Evolutionary conservation across 2,329 filamentous ascomycete species (phyloP).

Genomic region (Venturia carpophila): DNA sequence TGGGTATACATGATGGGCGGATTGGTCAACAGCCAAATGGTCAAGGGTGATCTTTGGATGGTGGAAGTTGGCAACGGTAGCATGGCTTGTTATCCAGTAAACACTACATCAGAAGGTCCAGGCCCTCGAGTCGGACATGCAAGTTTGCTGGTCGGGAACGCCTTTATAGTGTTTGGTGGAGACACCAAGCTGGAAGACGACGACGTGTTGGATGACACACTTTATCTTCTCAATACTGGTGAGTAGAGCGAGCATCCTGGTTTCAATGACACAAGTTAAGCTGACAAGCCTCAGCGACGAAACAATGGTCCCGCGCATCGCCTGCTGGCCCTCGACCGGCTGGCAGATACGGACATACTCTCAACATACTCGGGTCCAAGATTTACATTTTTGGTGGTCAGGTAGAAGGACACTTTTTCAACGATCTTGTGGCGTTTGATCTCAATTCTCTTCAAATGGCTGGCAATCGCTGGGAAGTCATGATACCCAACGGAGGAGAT

Average conservation of each 20-base stretch:
- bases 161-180: constrained; percentile 97
- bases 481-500: constrained; percentile 68
- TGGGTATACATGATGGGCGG: constrained; percentile 98
- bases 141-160: constrained; percentile 90
- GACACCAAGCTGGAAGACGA: constrained; percentile 95
- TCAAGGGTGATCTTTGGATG: constrained; percentile 97
- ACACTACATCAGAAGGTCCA: constrained; percentile 87
- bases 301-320: constrained; percentile 93
- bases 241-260: constrained; percentile 36
- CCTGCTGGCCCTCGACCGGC: constrained; percentile 79
- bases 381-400: constrained; percentile 97
- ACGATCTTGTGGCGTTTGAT: constrained; percentile 91
- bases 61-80: constrained; percentile 77
- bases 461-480: constrained; percentile 86
- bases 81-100: constrained; percentile 84
- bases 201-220: constrained; percentile 85
- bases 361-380: constrained; percentile 94
- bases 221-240: constrained; percentile 98
- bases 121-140: constrained; percentile 91
- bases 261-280: constrained; percentile 10
- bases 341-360: constrained; percentile 88
- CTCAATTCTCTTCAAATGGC: constrained; percentile 88
- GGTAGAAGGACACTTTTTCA: constrained; percentile 96
- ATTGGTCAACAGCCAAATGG: constrained; percentile 85
- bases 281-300: constrained; percentile 60